These are phyloP conservation scores for Kazachstania bromeliacearum DNA, from an alignment of 805 yeast species.

Conservation along the genomic window DNA sequence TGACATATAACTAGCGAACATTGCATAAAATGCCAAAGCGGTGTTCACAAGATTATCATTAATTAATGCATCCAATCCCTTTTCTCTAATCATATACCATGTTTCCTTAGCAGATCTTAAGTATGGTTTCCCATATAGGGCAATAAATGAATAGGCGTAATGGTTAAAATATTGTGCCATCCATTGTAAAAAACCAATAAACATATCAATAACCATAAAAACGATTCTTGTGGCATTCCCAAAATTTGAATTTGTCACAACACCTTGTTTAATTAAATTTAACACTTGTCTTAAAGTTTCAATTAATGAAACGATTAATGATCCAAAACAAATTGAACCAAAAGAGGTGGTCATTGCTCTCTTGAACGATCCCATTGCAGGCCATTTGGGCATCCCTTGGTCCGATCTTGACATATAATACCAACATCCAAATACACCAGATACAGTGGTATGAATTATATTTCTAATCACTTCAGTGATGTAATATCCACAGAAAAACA, in stretches of 20 bases:
- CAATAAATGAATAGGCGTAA: slow-evolving; percentile 80
- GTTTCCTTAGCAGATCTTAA: slow-evolving; percentile 72
- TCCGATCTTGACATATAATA: slow-evolving; percentile 69
- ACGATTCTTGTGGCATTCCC: slow-evolving; percentile 48
- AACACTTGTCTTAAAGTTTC: slow-evolving; percentile 55
- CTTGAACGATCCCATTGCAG: slow-evolving; percentile 71
- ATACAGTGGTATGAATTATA: slow-evolving; percentile 67
- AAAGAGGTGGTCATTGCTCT: slow-evolving; percentile 79
- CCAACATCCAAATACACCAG: slow-evolving; percentile 89
- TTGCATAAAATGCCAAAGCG: slow-evolving; percentile 65
- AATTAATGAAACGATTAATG: slow-evolving; percentile 59
- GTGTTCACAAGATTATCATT: slow-evolving; percentile 77
- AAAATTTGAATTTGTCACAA: slow-evolving; percentile 33
- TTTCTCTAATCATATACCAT: slow-evolving; percentile 62
- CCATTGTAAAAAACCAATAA: slow-evolving; percentile 67
- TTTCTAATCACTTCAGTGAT: slow-evolving; percentile 77
- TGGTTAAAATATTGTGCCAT: slow-evolving; percentile 76
- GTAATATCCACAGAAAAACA: slow-evolving; percentile 75
- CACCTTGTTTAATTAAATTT: slow-evolving; percentile 38
- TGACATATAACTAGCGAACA: slow-evolving; percentile 61
- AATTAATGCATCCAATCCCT: slow-evolving; percentile 77
- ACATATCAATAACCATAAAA: slow-evolving; percentile 45
- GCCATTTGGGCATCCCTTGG: slow-evolving; percentile 68
- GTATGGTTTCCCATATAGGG: slow-evolving; percentile 77
- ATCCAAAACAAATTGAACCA: slow-evolving; percentile 86